Conservation (phyloP, 192 early-diverging fungal species). For the Rhizophagus sp. region DNA sequence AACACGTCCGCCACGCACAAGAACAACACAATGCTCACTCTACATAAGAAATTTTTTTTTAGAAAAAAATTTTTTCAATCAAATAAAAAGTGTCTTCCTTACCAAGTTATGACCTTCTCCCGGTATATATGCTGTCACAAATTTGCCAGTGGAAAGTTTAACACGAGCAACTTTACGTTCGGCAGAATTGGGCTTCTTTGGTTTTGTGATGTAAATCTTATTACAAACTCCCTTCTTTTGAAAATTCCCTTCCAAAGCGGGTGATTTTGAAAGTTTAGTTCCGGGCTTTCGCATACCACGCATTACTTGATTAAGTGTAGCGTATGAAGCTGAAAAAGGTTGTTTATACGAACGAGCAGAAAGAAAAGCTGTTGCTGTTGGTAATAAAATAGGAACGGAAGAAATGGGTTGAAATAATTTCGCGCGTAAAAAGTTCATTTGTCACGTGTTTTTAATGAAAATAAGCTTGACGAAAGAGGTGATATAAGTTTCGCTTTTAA, state of each 20-base stretch:
- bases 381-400: too few species aligned
- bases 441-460: background rate
- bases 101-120: conserved; percentile 97
- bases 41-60: background rate
- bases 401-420: background rate
- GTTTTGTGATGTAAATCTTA: conserved; percentile 94
- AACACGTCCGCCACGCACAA: conserved; percentile 93
- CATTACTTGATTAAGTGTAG: conserved; percentile 94
- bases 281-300: conserved; percentile 76
- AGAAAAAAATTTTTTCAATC: background rate
- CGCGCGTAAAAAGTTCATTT: background rate
- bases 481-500: too few species aligned
- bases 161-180: conserved; percentile 92
- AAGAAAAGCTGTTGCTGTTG: too few species aligned
- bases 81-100: background rate
- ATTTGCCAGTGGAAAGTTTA: conserved; percentile 88
- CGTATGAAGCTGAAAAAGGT: conserved; percentile 33
- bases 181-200: conserved; percentile 99
- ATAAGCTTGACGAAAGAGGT: too few species aligned
- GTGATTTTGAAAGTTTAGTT: conserved; percentile 67
- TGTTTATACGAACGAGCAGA: background rate
- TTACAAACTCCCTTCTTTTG: conserved; percentile 94
- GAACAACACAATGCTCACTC: conserved; percentile 93
- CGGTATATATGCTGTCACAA: conserved; percentile 94
- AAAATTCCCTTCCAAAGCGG: conserved; percentile 82